Conservation (phyloP, 2,329 filamentous ascomycete species). For the Fusarium setosum region DNA sequence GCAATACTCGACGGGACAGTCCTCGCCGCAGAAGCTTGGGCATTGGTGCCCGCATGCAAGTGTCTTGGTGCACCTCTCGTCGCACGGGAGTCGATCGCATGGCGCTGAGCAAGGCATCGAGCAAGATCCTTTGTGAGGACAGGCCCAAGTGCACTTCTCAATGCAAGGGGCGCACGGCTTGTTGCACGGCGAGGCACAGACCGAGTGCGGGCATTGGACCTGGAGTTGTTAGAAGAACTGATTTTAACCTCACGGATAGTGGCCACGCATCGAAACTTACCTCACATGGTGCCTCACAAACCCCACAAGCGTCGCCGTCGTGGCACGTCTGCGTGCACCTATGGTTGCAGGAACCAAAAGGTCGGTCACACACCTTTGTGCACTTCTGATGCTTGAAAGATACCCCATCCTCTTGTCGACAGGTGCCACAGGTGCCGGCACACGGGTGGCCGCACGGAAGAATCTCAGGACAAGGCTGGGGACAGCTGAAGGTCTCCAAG, state of each 20-base stretch:
- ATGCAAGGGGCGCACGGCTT: constrained; percentile 71
- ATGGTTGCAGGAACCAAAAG: constrained; percentile 67
- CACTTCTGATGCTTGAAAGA: constrained; percentile 53
- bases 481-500: constrained; percentile 6
- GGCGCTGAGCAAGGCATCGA: constrained; percentile 71
- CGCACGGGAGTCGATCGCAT: constrained; percentile 73
- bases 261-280: neutral
- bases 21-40: constrained; percentile 72
- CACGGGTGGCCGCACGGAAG: constrained; percentile 54
- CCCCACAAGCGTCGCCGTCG: constrained; percentile 42
- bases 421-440: constrained; percentile 10
- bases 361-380: constrained; percentile 56
- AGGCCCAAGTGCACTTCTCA: constrained; percentile 61
- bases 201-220: constrained; percentile 65
- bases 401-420: neutral
- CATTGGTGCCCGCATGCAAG: constrained; percentile 71
- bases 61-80: constrained; percentile 62
- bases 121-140: constrained; percentile 62
- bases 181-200: constrained; percentile 62
- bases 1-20: constrained; percentile 67
- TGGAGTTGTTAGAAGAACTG: neutral
- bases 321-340: constrained; percentile 52
- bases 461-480: constrained; percentile 38
- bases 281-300: constrained; percentile 70
- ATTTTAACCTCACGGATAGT: too few relatives aligned